These are phyloP conservation scores for Otatea glauca DNA, from an alignment of 176 grass and related monocot species.

Conservation along the genomic window DNA sequence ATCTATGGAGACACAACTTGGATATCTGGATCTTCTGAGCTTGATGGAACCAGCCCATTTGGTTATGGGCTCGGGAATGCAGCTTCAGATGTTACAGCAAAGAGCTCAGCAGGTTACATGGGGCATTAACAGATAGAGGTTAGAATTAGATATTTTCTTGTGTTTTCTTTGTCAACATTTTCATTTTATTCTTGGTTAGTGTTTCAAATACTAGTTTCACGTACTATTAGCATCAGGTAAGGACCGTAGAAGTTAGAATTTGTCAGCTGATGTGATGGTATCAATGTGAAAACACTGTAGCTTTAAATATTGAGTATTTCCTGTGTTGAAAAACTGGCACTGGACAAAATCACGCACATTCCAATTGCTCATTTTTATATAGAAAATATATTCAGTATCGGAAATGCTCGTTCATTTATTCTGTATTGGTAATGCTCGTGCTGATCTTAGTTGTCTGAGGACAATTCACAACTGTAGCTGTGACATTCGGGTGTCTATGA, in stretches of 20 bases:
- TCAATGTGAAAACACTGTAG: constrained; percentile 24
- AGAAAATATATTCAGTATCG: background rate
- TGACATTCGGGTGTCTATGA: background rate
- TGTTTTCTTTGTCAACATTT: constrained; percentile 15
- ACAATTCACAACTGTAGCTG: background rate
- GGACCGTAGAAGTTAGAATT: background rate
- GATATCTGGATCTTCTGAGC: constrained; percentile 72
- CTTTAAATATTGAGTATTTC: constrained; percentile 7
- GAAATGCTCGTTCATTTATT: constrained; percentile 7
- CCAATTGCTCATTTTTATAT: background rate
- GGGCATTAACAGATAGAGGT: constrained; percentile 82
- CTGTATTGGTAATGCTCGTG: background rate
- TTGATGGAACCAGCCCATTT: constrained; percentile 74
- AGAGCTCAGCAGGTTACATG: constrained; percentile 65
- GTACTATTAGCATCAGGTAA: background rate
- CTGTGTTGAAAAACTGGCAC: background rate
- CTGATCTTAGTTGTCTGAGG: constrained; percentile 13
- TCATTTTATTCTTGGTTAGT: background rate
- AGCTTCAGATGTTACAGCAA: constrained; percentile 63
- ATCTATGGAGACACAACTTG: constrained; percentile 79
- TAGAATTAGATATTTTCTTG: constrained; percentile 54
- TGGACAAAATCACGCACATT: background rate
- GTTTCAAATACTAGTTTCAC: constrained; percentile 28
- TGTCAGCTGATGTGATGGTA: background rate
- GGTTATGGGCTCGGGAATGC: constrained; percentile 73